Evolutionary conservation across 2,329 filamentous ascomycete species (phyloP), one percentile per base, ranked within the genome.

Genomic region (Plenodomus biglobosus): DNA sequence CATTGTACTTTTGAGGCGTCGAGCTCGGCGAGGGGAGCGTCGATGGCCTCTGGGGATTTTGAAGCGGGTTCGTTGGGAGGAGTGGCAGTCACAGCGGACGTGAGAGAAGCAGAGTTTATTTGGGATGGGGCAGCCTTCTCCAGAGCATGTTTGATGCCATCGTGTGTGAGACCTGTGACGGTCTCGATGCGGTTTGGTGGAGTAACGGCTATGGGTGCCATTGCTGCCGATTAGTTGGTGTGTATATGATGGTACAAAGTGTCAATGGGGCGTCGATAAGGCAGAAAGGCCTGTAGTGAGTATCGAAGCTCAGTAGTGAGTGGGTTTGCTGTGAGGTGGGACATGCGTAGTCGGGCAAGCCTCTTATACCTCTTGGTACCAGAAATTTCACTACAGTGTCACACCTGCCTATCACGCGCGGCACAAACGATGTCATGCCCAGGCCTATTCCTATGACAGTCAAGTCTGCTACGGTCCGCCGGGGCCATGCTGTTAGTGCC

Each of bases 1-100:
- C 66, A 69, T 48, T 64, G 68, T 44, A 77, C 68, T 34, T 65
- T 68, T 35, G 76, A 77, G 40, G 76, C 75, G 48, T 78, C 73
- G 36, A 79, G 68, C 44, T 66, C 57, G 20, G 72, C 62, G 18
- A 75, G 69, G 1, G 59, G 54, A 11, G 68, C 52, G 5, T 58
- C 48, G 22, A 44, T 40, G 40, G 52, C 44, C 20, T 58, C 39
- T 41, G 55, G 38, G 5, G 38, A 18, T 27, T 60, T 52, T 44
- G 46, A 43, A 30, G 52, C 43, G 8, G 43, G 52, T 42, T 59
- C 57, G n/a, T 58, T 47, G 43, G 62, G 58, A 49, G 59, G 57
- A 38, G 58, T 58, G 32, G 59, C 51, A 16, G 65, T 67, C 46
- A 62, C 55, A 18, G 49, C 49, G 46, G 62, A 52, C 45, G 58